Evolutionary conservation across 768 basidiomycete species (phyloP).

Genomic region (Lactifluus hygrophoroides): DNA sequence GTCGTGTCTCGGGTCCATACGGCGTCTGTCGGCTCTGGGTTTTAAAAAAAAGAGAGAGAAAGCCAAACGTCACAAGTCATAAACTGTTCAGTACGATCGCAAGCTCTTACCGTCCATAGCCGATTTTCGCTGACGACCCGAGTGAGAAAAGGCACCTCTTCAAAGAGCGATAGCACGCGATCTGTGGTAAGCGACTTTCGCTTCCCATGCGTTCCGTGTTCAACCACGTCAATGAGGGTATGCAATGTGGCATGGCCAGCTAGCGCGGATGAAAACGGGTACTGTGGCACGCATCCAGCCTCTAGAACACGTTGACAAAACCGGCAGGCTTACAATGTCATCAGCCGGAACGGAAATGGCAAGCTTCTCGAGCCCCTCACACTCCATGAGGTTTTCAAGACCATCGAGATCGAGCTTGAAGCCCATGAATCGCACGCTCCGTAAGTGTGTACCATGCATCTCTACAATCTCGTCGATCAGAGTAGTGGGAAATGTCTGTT

Average conservation of each 20-base stretch:
- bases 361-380: slow-evolving; percentile 17
- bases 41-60: slow-evolving; percentile 2
- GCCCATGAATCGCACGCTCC: slow-evolving; percentile 12
- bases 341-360: slow-evolving; percentile 12
- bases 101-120: slow-evolving; percentile 19
- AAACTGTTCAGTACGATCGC: not conserved
- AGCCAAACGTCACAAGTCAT: slow-evolving; percentile 12
- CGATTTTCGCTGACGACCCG: slow-evolving; percentile 19
- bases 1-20: slow-evolving; percentile 9
- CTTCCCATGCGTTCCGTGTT: slow-evolving; percentile 11
- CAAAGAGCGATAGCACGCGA: slow-evolving; percentile 15
- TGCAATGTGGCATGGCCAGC: slow-evolving; percentile 7
- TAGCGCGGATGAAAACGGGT: slow-evolving; percentile 9
- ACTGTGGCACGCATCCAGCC: slow-evolving; percentile 2
- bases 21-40: slow-evolving; percentile 15
- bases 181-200: slow-evolving; percentile 17
- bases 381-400: slow-evolving; percentile 16
- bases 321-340: slow-evolving; percentile 12
- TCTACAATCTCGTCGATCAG: slow-evolving; percentile 14
- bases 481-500: slow-evolving; percentile 2
- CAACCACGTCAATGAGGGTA: slow-evolving; percentile 15
- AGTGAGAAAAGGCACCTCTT: slow-evolving; percentile 11
- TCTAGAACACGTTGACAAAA: slow-evolving; percentile 2
- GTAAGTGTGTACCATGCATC: slow-evolving; percentile 14
- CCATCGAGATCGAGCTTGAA: not conserved